These are phyloP conservation scores for Septoria petroselini DNA, from an alignment of 2,329 filamentous ascomycete species.

Conservation along the genomic window DNA sequence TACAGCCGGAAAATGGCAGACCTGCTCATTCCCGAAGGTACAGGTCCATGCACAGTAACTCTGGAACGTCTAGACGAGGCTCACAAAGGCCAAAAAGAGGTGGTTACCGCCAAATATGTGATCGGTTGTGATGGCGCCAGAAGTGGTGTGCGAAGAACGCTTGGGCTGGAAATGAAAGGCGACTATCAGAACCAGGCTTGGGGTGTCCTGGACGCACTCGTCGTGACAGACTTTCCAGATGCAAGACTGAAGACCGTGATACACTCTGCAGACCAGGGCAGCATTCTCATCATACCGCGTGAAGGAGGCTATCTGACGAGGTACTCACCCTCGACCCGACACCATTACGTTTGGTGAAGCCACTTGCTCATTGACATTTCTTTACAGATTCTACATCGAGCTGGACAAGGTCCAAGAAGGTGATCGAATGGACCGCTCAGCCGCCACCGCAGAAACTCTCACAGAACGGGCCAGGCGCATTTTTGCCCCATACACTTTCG, in stretches of 20 bases:
- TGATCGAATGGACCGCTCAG: constrained; percentile 55
- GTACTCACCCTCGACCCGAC: no score
- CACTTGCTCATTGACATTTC: no score
- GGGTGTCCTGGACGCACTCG: constrained; percentile 39
- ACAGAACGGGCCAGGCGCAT: constrained; percentile 62
- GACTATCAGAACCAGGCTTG: constrained; percentile 39
- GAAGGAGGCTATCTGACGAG: constrained; percentile 32
- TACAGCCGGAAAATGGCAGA: constrained; percentile 30
- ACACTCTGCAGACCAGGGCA: constrained; percentile 66
- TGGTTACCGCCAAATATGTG: constrained; percentile 35
- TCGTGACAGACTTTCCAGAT: constrained; percentile 45
- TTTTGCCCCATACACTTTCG: constrained; percentile 63
- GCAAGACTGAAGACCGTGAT: constrained; percentile 48
- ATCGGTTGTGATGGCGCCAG: constrained; percentile 40
- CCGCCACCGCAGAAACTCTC: constrained; percentile 63
- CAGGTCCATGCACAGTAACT: constrained; percentile 54
- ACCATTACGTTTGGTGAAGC: no score
- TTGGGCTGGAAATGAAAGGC: constrained; percentile 38
- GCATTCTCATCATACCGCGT: constrained; percentile 72
- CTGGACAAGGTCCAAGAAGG: constrained; percentile 44
- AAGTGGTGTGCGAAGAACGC: constrained; percentile 32
- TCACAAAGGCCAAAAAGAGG: constrained; percentile 34
- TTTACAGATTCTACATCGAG: constrained; percentile 39
- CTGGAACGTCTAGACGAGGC: constrained; percentile 40
- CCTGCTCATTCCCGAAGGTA: constrained; percentile 26